A percentile compares a stretch with the other conserved stretches of the same genome.
These are phyloP conservation scores for Cytospora paraplurivora DNA, from an alignment of 2,329 filamentous ascomycete species.

Conservation along the genomic window DNA sequence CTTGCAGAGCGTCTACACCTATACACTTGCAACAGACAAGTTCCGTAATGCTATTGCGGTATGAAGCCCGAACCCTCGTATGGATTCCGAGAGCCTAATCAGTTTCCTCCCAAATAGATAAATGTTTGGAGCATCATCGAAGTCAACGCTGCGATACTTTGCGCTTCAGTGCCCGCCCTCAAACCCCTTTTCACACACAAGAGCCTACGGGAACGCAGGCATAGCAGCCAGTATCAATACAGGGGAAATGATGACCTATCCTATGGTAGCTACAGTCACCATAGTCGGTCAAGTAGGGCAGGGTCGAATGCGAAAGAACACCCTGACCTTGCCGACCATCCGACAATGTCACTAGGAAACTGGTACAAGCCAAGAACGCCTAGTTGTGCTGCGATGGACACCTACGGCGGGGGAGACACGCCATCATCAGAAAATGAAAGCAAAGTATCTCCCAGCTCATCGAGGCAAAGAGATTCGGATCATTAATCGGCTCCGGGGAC, in stretches of 20 bases:
- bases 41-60: conserved; percentile 33
- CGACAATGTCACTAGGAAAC: neutral
- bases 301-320: neutral
- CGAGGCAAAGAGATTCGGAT: no score
- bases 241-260: conserved; percentile 1
- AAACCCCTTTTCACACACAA: conserved; percentile 46
- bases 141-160: conserved; percentile 52
- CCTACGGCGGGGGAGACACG: no score
- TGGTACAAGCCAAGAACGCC: neutral
- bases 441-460: no score
- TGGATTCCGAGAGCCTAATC: neutral
- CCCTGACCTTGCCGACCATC: neutral
- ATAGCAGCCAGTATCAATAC: neutral
- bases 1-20: conserved; percentile 44
- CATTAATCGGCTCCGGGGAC: no score
- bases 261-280: neutral
- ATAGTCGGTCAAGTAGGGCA: neutral
- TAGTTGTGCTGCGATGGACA: neutral
- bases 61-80: neutral
- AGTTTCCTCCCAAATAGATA: conserved; percentile 28
- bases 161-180: conserved; percentile 51
- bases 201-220: neutral
- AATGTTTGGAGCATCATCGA: conserved; percentile 52
- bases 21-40: conserved; percentile 41
- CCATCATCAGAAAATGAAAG: no score